phyloP scores from a whole-genome alignment of 78 protist species.

The Pigoraptor vietnamica region DNA sequence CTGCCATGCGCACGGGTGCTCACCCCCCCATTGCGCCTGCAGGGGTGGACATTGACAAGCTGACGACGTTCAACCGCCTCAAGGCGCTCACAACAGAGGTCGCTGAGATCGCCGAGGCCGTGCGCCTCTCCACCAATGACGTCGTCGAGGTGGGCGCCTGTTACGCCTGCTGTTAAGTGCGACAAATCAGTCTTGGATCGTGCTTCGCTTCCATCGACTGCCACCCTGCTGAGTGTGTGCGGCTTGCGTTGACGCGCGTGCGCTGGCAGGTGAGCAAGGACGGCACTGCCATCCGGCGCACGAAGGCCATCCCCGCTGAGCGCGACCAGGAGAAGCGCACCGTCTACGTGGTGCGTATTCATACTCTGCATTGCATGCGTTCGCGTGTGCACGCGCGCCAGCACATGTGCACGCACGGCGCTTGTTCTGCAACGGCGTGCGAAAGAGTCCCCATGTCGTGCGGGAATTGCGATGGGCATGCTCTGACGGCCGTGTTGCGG shows the following conservation, averaged over 20 bases:
- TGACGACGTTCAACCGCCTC: background rate
- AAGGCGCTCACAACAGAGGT: background rate
- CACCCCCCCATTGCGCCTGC: background rate
- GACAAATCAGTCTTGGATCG: too few relatives aligned
- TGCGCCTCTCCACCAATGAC: background rate
- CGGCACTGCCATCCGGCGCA: background rate
- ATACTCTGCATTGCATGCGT: too few relatives aligned
- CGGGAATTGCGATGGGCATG: too few relatives aligned
- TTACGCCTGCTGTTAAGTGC: too few relatives aligned
- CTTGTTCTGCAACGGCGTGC: too few relatives aligned
- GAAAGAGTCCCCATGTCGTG: too few relatives aligned
- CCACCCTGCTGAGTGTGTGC: background rate
- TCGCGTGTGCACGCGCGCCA: too few relatives aligned
- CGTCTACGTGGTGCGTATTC: background rate
- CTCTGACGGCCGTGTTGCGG: too few relatives aligned
- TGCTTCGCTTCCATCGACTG: too few relatives aligned
- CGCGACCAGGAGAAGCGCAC: background rate
- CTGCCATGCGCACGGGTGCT: too few relatives aligned
- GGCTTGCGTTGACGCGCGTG: too few relatives aligned
- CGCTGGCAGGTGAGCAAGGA: background rate
- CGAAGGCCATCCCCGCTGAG: background rate
- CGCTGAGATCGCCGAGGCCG: background rate
- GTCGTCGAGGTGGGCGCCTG: background rate
- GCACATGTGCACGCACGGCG: too few relatives aligned
- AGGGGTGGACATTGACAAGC: background rate